Percentiles rank a stretch among this genome's conserved stretches.
Conservation (phyloP, 352 stramenopile genomes). For the Phytophthora megakarya region DNA sequence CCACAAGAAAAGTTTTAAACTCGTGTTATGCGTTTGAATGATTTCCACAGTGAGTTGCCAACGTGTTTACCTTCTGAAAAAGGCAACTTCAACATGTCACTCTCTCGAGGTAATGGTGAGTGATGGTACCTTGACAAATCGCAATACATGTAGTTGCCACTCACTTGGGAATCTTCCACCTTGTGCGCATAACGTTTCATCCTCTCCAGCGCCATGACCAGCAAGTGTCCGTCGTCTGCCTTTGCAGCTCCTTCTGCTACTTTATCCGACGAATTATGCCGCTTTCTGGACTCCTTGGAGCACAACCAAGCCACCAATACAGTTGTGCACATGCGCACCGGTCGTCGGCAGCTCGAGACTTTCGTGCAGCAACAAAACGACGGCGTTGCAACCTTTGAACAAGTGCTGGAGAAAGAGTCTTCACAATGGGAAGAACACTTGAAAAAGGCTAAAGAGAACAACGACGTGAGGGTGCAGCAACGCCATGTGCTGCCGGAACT, state of each 20-base stretch:
- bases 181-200: neutral
- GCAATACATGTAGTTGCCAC: no score
- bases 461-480: conserved; percentile 49
- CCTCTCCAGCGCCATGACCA: conserved; percentile 12
- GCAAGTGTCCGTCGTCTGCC: conserved; percentile 8
- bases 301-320: conserved; percentile 19
- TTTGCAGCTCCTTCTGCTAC: conserved; percentile 49
- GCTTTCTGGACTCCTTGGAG: conserved; percentile 44
- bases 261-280: conserved; percentile 44
- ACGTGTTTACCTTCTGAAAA: no score
- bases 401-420: conserved; percentile 42
- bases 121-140: conserved; percentile 8
- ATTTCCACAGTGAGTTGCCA: no score
- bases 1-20: no score
- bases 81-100: conserved; percentile 23
- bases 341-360: conserved; percentile 54
- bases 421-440: conserved; percentile 55
- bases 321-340: conserved; percentile 52
- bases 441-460: conserved; percentile 25
- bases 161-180: conserved; percentile 26
- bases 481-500: conserved; percentile 48
- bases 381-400: conserved; percentile 39
- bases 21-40: no score
- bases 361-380: conserved; percentile 50
- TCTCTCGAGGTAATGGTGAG: conserved; percentile 3